Evolutionary conservation across 164 flowering plant genomes (phyloP).

Genomic region (Stephania yunnanensis): DNA sequence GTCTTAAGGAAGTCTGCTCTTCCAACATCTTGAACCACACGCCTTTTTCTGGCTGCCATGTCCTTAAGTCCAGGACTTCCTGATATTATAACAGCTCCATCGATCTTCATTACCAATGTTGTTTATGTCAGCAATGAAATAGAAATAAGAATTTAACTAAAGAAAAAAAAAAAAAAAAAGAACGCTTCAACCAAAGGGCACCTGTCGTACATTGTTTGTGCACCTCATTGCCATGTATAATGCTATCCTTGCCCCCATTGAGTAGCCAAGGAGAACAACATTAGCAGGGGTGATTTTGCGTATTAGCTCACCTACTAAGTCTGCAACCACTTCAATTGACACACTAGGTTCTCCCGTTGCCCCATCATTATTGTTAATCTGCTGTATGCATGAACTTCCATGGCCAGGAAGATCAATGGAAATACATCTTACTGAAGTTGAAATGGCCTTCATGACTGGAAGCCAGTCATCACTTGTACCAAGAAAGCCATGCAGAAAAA

Average conservation of each 20-base stretch:
- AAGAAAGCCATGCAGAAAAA: constrained; percentile 86
- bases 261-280: constrained; percentile 79
- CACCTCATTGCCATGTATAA: constrained; percentile 67
- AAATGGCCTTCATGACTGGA: constrained; percentile 71
- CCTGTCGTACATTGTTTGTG: constrained; percentile 42
- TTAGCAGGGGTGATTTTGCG: constrained; percentile 33
- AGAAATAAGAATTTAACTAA: not conserved
- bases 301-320: constrained; percentile 41
- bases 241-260: constrained; percentile 96
- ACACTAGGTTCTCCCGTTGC: constrained; percentile 23
- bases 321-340: constrained; percentile 55
- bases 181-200: constrained; percentile 4
- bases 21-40: constrained; percentile 67
- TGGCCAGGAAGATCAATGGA: constrained; percentile 96
- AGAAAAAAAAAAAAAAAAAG: constrained; percentile 1
- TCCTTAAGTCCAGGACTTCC: constrained; percentile 93
- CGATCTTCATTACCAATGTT: constrained; percentile 30
- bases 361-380: constrained; percentile 5
- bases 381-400: constrained; percentile 49
- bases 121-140: constrained; percentile 1
- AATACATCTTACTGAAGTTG: constrained; percentile 73
- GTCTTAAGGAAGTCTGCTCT: constrained; percentile 40
- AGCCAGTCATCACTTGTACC: constrained; percentile 91
- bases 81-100: constrained; percentile 73
- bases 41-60: constrained; percentile 33